Percentiles rank a stretch among this genome's conserved stretches.
Evolutionary conservation across 768 basidiomycete genomes (phyloP).

Genomic region (Boletus reticuloceps): DNA sequence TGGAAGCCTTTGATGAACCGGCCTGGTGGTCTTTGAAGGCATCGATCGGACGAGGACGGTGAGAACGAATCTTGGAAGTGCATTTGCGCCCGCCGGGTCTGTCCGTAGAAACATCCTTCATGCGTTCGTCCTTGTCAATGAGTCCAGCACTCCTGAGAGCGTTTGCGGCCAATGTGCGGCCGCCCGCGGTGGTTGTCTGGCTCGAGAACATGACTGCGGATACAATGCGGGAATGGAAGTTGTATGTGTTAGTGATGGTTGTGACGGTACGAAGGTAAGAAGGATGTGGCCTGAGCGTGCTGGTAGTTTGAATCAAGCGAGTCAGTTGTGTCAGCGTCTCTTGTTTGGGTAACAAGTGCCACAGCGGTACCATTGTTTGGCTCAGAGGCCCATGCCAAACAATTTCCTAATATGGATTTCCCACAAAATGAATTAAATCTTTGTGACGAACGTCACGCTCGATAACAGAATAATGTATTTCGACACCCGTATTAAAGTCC

Average conservation of each 20-base stretch:
- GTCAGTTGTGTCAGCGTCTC: slow-evolving; percentile 26
- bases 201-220: slow-evolving; percentile 51
- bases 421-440: background rate
- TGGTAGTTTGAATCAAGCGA: slow-evolving; percentile 14
- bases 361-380: slow-evolving; percentile 18
- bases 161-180: slow-evolving; percentile 55
- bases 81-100: slow-evolving; percentile 75
- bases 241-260: background rate
- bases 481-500: slow-evolving; percentile 1
- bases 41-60: slow-evolving; percentile 61
- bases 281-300: background rate
- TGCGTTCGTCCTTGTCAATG: slow-evolving; percentile 71
- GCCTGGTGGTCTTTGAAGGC: slow-evolving; percentile 47
- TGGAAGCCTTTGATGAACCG: slow-evolving; percentile 47
- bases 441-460: slow-evolving; percentile 23
- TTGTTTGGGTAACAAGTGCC: slow-evolving; percentile 21
- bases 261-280: slow-evolving; percentile 20
- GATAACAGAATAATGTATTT: slow-evolving; percentile 17
- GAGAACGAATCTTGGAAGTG: slow-evolving; percentile 55
- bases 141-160: slow-evolving; percentile 71
- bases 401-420: slow-evolving; percentile 4
- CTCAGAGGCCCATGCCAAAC: slow-evolving; percentile 27
- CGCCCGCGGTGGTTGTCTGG: slow-evolving; percentile 55
- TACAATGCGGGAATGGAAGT: background rate
- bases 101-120: slow-evolving; percentile 64